Evolutionary conservation across 306 rosid genomes (phyloP).

Genomic region (Morella rubra): DNA sequence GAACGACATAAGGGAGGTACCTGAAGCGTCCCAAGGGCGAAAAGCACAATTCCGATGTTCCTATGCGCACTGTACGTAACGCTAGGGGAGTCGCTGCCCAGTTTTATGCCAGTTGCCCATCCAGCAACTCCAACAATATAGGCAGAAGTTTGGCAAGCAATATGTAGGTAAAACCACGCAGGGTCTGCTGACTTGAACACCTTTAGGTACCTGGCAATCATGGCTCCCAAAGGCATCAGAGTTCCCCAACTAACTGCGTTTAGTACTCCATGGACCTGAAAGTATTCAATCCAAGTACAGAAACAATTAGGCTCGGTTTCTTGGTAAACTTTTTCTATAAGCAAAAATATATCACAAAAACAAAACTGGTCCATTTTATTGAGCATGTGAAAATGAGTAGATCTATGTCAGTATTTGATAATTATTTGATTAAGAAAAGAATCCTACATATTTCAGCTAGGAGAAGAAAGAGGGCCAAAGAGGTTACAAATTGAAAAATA

Average conservation of each 20-base stretch:
- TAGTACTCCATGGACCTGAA: constrained; percentile 72
- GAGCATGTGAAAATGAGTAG: not conserved
- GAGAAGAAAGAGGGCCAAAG: not conserved
- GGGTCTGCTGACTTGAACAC: constrained; percentile 91
- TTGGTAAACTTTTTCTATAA: no score
- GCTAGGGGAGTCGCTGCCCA: constrained; percentile 65
- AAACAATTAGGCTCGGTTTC: not conserved
- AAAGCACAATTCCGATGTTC: constrained; percentile 71
- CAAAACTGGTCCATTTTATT: not conserved
- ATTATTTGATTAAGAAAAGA: not conserved
- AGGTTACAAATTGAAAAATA: not conserved
- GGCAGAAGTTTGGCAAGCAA: constrained; percentile 82
- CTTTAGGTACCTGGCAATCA: constrained; percentile 78
- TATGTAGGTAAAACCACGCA: constrained; percentile 96
- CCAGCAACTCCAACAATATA: constrained; percentile 90
- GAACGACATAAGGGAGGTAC: constrained; percentile 21
- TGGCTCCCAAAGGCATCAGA: constrained; percentile 73
- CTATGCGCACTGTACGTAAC: constrained; percentile 43
- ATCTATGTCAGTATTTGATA: not conserved
- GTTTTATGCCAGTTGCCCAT: constrained; percentile 93
- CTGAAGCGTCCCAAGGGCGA: constrained; percentile 92
- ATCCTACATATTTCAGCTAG: not conserved
- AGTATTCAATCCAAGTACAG: not conserved
- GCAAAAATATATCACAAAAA: no score
- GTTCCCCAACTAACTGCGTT: constrained; percentile 83